These are phyloP conservation scores for Hypericum androsaemum DNA, from an alignment of 345 rosid genomes.

Conservation along the genomic window DNA sequence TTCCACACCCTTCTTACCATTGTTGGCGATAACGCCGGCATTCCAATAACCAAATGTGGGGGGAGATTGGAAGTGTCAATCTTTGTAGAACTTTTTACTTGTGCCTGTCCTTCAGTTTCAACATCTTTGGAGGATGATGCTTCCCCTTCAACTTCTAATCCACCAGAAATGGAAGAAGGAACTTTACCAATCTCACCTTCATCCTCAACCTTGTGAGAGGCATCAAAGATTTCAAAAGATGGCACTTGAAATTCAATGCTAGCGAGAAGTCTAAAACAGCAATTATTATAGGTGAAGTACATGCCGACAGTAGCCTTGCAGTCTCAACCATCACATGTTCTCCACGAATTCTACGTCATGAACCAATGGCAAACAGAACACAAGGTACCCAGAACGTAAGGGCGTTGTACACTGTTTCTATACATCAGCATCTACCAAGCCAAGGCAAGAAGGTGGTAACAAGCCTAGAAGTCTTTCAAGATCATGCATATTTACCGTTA, in stretches of 20 bases:
- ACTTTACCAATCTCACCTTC: constrained; percentile 61
- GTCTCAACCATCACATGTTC: no score
- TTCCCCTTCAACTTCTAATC: constrained; percentile 40
- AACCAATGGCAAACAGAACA: no score
- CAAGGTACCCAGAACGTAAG: no score
- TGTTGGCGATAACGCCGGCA: constrained; percentile 99
- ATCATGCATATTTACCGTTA: constrained; percentile 44
- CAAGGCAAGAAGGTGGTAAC: no score
- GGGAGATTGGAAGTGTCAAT: constrained; percentile 50
- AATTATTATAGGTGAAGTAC: neutral
- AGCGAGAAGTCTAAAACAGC: constrained; percentile 2
- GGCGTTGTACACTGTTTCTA: no score
- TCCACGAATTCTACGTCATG: no score
- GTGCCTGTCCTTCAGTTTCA: constrained; percentile 24
- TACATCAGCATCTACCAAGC: no score
- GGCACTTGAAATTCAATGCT: constrained; percentile 3
- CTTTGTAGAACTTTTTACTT: constrained; percentile 34
- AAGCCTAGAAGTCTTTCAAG: no score
- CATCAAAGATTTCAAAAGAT: constrained; percentile 17
- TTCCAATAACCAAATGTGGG: constrained; percentile 71
- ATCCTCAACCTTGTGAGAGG: constrained; percentile 68
- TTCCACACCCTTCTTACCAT: constrained; percentile 79
- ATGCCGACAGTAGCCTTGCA: no score
- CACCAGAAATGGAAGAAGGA: constrained; percentile 36
- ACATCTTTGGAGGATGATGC: constrained; percentile 30